A percentile compares a stretch with the other conserved stretches of the same genome.
phyloP scores from a whole-genome alignment of 1,284 basidiomycete species.

The Ceratobasidium theobromae region DNA sequence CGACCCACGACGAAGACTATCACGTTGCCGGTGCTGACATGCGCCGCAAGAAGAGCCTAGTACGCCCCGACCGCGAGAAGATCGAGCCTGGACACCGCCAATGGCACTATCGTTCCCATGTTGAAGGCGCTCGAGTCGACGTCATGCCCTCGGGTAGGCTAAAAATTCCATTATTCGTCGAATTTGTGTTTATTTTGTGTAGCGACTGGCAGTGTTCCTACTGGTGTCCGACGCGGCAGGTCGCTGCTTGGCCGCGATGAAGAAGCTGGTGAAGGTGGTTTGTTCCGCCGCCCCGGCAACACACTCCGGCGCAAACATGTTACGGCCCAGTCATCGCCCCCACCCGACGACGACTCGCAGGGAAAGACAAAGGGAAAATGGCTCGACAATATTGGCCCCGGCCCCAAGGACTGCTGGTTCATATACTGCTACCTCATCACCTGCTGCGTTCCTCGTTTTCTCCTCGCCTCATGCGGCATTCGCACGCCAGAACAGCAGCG shows the following conservation, averaged over 20 bases:
- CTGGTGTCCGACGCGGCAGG: slow-evolving; percentile 76
- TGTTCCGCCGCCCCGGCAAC: slow-evolving; percentile 78
- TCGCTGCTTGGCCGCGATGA: slow-evolving; percentile 86
- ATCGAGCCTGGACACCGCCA: slow-evolving; percentile 94
- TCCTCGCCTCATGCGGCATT: slow-evolving; percentile 73
- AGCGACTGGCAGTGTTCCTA: slow-evolving; percentile 85
- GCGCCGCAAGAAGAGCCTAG: slow-evolving; percentile 87
- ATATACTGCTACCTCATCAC: slow-evolving; percentile 91
- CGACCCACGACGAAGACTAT: slow-evolving; percentile 36
- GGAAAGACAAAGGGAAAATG: slow-evolving; percentile 55
- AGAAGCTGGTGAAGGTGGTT: slow-evolving; percentile 75
- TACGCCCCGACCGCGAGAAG: slow-evolving; percentile 93
- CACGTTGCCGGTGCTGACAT: slow-evolving; percentile 49
- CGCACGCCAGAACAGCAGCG: slow-evolving; percentile 90
- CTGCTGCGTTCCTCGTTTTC: slow-evolving; percentile 73
- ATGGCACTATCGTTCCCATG: slow-evolving; percentile 93
- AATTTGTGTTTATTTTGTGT: slow-evolving; percentile 19
- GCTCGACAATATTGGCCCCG: slow-evolving; percentile 71
- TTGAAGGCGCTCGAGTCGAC: slow-evolving; percentile 64
- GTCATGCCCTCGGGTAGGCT: slow-evolving; percentile 78
- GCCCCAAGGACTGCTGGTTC: slow-evolving; percentile 94
- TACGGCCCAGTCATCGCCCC: slow-evolving; percentile 43
- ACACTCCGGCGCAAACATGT: slow-evolving; percentile 66
- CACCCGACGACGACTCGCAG: slow-evolving; percentile 45
- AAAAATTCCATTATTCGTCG: slow-evolving; percentile 26